Evolutionary conservation across 345 rosid genomes (phyloP).

Genomic region (Mallotus nudiflorus): DNA sequence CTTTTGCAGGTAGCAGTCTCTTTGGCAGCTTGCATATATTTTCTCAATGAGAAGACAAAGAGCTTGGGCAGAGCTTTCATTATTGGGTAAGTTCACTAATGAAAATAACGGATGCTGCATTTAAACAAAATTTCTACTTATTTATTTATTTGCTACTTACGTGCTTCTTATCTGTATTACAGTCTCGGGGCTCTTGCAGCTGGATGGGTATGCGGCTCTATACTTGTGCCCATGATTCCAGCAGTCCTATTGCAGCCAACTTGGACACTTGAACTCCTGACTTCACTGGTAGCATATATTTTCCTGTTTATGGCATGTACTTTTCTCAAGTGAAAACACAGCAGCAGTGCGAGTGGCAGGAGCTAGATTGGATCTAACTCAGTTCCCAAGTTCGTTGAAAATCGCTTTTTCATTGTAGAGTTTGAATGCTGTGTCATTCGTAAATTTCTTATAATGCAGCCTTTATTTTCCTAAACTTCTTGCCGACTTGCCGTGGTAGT

Average conservation of each 20-base stretch:
- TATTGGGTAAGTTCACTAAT: conserved; percentile 53
- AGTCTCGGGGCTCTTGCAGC: conserved; percentile 78
- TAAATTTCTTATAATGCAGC: neutral
- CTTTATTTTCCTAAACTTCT: too few species aligned
- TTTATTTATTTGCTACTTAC: neutral
- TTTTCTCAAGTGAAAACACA: conserved; percentile 64
- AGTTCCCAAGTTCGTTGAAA: neutral
- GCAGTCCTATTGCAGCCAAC: conserved; percentile 61
- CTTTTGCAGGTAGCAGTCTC: conserved; percentile 83
- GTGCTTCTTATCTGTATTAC: conserved; percentile 15
- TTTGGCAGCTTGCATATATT: conserved; percentile 90
- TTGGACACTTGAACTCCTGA: conserved; percentile 96
- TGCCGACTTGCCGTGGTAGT: too few species aligned
- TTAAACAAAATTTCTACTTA: neutral
- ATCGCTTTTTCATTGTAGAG: neutral
- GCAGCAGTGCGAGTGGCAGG: neutral
- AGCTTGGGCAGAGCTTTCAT: conserved; percentile 77
- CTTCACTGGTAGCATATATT: conserved; percentile 73
- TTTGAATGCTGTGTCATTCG: conserved; percentile 1
- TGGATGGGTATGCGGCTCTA: conserved; percentile 87
- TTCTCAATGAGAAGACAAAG: conserved; percentile 90
- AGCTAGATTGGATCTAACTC: neutral
- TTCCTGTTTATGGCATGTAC: conserved; percentile 88
- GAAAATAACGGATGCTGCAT: neutral
- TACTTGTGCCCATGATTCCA: conserved; percentile 83